Evolutionary conservation across 2,329 filamentous ascomycete genomes (phyloP).

Genomic region (Lachnellula willkommii): DNA sequence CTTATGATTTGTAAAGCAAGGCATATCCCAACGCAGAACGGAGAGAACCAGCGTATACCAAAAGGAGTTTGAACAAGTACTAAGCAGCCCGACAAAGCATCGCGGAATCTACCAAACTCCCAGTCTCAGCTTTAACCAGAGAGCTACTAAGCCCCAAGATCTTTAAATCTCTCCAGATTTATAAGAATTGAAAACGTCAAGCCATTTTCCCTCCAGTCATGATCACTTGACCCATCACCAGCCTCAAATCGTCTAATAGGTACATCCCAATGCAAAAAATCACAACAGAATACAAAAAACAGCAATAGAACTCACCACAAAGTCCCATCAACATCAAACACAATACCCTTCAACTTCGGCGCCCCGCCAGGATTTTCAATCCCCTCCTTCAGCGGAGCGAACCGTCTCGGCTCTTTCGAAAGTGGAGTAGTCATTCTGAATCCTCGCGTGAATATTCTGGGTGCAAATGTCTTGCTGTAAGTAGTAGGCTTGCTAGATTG

Average conservation of each 20-base stretch:
- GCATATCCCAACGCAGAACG: too few relatives aligned
- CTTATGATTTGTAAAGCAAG: too few relatives aligned
- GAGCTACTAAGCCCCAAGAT: too few relatives aligned
- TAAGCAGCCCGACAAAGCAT: too few relatives aligned
- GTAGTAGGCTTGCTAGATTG: background rate
- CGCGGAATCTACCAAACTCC: too few relatives aligned
- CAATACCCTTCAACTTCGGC: slow-evolving; percentile 51
- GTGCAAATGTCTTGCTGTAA: background rate
- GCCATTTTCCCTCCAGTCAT: background rate
- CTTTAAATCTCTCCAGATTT: too few relatives aligned
- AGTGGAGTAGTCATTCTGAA: slow-evolving; percentile 20
- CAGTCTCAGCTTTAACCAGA: too few relatives aligned
- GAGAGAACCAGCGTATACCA: too few relatives aligned
- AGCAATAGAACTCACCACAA: slow-evolving; percentile 61
- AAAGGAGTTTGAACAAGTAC: too few relatives aligned
- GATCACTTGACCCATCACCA: background rate
- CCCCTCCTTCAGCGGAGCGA: slow-evolving; percentile 49
- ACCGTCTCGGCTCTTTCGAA: slow-evolving; percentile 36
- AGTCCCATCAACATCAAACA: slow-evolving; percentile 96
- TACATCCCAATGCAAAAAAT: background rate
- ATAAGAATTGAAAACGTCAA: too few relatives aligned
- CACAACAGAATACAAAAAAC: background rate
- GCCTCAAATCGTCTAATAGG: background rate
- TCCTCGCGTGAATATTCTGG: slow-evolving; percentile 1
- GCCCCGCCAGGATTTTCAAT: slow-evolving; percentile 19